Percentiles rank a stretch among this genome's conserved stretches.
Conservation (phyloP, 306 rosid species). For the Rosa persica region DNA sequence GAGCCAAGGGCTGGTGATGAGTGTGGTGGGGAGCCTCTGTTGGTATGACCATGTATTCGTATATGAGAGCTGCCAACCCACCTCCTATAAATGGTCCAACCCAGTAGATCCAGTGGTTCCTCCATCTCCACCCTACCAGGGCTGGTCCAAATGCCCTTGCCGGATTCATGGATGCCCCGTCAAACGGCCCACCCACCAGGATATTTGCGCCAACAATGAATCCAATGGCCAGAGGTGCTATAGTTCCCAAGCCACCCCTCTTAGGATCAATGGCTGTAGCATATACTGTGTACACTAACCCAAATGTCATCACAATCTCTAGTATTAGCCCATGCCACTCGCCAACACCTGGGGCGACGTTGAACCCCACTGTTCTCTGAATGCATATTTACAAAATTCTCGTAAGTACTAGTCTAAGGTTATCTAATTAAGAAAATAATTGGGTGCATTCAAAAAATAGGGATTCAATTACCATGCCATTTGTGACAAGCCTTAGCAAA, state of each 20-base stretch:
- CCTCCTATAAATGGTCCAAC: constrained; percentile 87
- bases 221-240: constrained; percentile 83
- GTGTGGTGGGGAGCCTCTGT: constrained; percentile 58
- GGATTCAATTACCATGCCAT: constrained; percentile 62
- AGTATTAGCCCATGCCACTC: constrained; percentile 57
- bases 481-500: constrained; percentile 73
- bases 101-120: constrained; percentile 90
- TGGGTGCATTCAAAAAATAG: background rate
- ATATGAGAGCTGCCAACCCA: constrained; percentile 69
- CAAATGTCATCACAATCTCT: constrained; percentile 79
- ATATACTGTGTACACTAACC: constrained; percentile 69
- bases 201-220: constrained; percentile 81
- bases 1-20: constrained; percentile 93
- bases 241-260: constrained; percentile 58
- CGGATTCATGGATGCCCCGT: constrained; percentile 96
- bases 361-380: constrained; percentile 75
- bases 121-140: constrained; percentile 91
- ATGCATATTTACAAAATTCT: background rate
- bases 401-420: background rate
- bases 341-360: constrained; percentile 49
- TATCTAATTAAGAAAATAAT: background rate
- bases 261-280: constrained; percentile 94
- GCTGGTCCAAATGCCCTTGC: constrained; percentile 95
- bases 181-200: constrained; percentile 86
- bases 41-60: constrained; percentile 79